phyloP scores from a whole-genome alignment of 805 yeast genomes.

The Candida wancherniae region DNA sequence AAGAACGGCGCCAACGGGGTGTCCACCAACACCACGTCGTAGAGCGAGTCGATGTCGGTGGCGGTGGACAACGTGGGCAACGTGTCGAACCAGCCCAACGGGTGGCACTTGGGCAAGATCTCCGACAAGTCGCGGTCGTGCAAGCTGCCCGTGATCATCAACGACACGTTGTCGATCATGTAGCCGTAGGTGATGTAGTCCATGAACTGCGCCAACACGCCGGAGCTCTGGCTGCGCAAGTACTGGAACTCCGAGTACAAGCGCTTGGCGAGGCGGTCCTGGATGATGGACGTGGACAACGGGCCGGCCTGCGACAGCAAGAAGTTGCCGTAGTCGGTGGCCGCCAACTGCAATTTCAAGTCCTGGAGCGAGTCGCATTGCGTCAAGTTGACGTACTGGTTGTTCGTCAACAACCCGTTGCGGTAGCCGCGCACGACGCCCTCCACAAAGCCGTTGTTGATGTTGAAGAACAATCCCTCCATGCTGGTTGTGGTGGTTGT shows the following conservation, averaged over 20 bases:
- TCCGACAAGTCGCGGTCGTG: constrained; percentile 91
- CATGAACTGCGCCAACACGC: constrained; percentile 74
- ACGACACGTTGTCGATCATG: constrained; percentile 95
- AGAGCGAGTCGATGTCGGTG: constrained; percentile 89
- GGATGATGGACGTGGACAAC: constrained; percentile 83
- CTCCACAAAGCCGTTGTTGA: constrained; percentile 87
- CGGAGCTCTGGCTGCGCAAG: constrained; percentile 76
- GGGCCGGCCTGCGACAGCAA: constrained; percentile 76
- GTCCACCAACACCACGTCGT: constrained; percentile 87
- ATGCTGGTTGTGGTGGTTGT: constrained; percentile 41
- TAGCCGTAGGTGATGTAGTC: constrained; percentile 93
- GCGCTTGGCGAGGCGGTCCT: constrained; percentile 68
- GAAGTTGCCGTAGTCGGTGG: constrained; percentile 94
- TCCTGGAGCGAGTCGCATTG: constrained; percentile 96
- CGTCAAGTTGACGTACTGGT: constrained; percentile 86
- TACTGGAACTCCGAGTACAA: constrained; percentile 81
- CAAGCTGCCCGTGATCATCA: constrained; percentile 94
- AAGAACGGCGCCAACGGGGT: constrained; percentile 98
- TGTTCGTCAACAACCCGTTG: constrained; percentile 67
- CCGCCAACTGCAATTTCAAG: constrained; percentile 85
- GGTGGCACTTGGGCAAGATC: constrained; percentile 87
- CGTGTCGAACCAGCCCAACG: constrained; percentile 98
- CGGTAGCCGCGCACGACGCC: constrained; percentile 94
- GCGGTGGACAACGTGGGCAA: constrained; percentile 93
- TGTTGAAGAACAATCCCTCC: constrained; percentile 93